These are phyloP conservation scores for Rhizomucor miehei DNA, from an alignment of 371 early-diverging fungal species.

Conservation along the genomic window DNA sequence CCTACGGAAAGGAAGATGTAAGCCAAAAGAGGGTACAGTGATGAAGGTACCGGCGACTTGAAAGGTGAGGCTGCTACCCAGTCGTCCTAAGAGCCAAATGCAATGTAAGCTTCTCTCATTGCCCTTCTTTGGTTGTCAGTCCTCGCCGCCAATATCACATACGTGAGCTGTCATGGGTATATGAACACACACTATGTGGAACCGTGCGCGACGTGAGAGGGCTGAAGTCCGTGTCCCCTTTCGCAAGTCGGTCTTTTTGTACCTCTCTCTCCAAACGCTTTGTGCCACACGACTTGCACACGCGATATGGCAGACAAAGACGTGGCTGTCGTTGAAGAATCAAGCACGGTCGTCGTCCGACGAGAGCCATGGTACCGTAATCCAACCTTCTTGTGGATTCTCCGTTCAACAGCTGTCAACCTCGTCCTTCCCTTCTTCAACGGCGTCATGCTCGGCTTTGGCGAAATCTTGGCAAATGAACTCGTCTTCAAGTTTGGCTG, in stretches of 20 bases:
- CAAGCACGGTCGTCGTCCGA: slow-evolving; percentile 11
- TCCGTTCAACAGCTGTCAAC: slow-evolving; percentile 56
- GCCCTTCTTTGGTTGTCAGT: no score
- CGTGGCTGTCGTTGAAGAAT: neutral
- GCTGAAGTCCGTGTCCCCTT: neutral
- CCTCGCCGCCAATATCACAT: no score
- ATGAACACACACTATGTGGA: no score
- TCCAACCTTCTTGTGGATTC: slow-evolving; percentile 37
- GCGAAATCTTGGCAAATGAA: slow-evolving; percentile 82
- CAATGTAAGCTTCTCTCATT: neutral
- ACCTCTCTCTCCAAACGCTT: neutral
- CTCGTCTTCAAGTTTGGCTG: slow-evolving; percentile 75
- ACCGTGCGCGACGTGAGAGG: no score
- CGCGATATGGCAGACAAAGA: neutral
- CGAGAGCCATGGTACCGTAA: slow-evolving; percentile 47
- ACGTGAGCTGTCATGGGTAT: no score
- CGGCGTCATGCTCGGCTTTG: slow-evolving; percentile 81
- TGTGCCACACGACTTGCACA: neutral
- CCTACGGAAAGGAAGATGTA: slow-evolving; percentile 27
- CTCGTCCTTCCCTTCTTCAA: slow-evolving; percentile 73
- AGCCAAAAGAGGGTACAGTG: slow-evolving; percentile 29
- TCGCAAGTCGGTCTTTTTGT: neutral
- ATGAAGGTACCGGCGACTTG: slow-evolving; percentile 29
- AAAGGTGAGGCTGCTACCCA: slow-evolving; percentile 9
- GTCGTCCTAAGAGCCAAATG: slow-evolving; percentile 7